Evolutionary conservation across 805 yeast species (phyloP), one percentile per base, ranked within the genome.

Genomic region (Wickerhamiella musiphila): DNA sequence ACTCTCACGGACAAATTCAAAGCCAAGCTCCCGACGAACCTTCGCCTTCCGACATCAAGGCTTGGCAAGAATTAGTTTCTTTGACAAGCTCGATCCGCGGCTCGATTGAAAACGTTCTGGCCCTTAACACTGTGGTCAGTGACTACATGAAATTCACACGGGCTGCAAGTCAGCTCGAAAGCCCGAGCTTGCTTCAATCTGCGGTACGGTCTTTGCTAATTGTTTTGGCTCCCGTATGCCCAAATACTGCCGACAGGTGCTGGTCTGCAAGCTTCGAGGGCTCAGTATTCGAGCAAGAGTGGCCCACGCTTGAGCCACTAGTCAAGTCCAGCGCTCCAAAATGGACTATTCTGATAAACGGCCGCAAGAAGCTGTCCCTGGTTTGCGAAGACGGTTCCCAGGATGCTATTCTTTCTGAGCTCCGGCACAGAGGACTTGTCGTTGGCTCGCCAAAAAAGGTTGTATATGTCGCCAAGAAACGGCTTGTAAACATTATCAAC

Each of bases 91-190:
- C 65, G 7, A 63, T 82, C 6, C 66, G 76, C 11, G 60, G 58
- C 6, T 70, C 94, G 0, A 67, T 79, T 34, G 68, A 61, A 15
- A 58, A 54, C 1, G 64, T 68, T 1, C 54, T 77, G 18, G 63
- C 83, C 0, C 58, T 86, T 49, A 86, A 90, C 52, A 84, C 94
- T 0, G 72, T 82, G 2, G 68, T 90, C 16, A 79, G 95, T 0
- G 92, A 83, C 48, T 77, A 71, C 46, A 86, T 83, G 94, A 90
- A 83, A 47, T 51, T 74, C 31, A 76, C 92, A 8, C 40, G 49
- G 2, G 63, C 66, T 0, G 26, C 59, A 3, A 61, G 63, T 23
- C 47, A 55, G 5, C 43, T 53, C 1, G 40, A 49, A 1, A 54
- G 69, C 7, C 51, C 56, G 26, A 54, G 67, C 1, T 64, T 64